Evolutionary conservation across 441 rosid species (phyloP).

Genomic region (Arabidopsis lyrata): DNA sequence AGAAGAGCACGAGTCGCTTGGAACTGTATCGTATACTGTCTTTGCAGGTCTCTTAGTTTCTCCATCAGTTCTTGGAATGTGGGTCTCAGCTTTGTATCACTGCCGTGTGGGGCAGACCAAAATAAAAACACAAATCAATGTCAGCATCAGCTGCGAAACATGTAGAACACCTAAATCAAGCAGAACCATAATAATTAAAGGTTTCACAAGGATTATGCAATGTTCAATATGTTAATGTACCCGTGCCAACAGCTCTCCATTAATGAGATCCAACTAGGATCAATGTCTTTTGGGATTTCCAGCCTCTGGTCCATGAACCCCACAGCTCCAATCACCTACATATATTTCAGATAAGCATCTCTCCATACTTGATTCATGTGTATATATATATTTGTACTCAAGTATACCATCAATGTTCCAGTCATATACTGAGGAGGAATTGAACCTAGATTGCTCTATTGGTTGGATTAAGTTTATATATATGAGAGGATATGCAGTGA

Average conservation of each 20-base stretch:
- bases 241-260: conserved; percentile 96
- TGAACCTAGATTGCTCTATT: conserved; percentile 2
- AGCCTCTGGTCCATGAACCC: conserved; percentile 97
- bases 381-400: background rate
- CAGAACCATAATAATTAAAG: conserved; percentile 2
- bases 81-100: conserved; percentile 81
- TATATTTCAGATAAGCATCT: conserved; percentile 43
- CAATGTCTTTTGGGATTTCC: conserved; percentile 82
- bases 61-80: conserved; percentile 89
- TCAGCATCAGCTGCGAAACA: conserved; percentile 6
- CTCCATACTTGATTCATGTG: conserved; percentile 24
- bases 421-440: background rate
- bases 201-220: background rate
- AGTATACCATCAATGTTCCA: background rate
- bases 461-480: background rate
- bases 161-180: conserved; percentile 11
- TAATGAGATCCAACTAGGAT: conserved; percentile 82
- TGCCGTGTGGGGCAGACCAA: conserved; percentile 44
- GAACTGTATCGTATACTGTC: conserved; percentile 61
- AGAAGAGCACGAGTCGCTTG: conserved; percentile 70
- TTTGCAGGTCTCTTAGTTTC: conserved; percentile 80
- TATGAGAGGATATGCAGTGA: background rate
- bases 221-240: conserved; percentile 48
- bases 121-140: conserved; percentile 6
- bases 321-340: conserved; percentile 97